These are phyloP conservation scores for Colletotrichum musae DNA, from an alignment of 2,329 filamentous ascomycete genomes.

Conservation along the genomic window DNA sequence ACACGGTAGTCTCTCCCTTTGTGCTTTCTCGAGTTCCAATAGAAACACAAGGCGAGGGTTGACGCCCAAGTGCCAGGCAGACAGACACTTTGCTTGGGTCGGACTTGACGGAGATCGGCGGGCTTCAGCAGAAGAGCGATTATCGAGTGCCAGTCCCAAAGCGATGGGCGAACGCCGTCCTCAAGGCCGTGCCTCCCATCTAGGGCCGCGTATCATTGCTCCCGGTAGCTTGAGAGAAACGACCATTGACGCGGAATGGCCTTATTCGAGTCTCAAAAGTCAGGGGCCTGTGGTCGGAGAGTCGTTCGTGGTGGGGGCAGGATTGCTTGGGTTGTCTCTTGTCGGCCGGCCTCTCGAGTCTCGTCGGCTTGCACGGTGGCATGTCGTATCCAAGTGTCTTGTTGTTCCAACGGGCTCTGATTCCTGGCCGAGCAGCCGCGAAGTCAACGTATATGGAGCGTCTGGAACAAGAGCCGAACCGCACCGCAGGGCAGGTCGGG, in stretches of 20 bases:
- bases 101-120: neutral
- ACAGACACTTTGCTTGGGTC: conserved; percentile 8
- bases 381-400: too few relatives aligned
- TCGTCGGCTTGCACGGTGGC: neutral
- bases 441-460: neutral
- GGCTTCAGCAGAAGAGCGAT: neutral
- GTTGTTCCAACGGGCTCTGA: too few relatives aligned
- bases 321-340: neutral
- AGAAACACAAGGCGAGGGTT: neutral
- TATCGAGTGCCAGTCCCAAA: conserved; percentile 6
- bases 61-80: neutral
- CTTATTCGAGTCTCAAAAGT: too few relatives aligned
- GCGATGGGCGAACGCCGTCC: conserved; percentile 4
- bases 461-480: conserved; percentile 16
- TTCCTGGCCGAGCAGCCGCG: too few relatives aligned
- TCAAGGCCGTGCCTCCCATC: neutral
- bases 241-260: too few relatives aligned
- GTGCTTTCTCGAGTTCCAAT: neutral
- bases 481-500: neutral
- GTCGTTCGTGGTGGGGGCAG: conserved; percentile 7
- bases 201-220: too few relatives aligned
- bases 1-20: conserved; percentile 8
- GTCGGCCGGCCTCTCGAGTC: conserved; percentile 3
- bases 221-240: too few relatives aligned
- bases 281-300: neutral